Percentiles rank a stretch among this genome's conserved stretches.
Conservation (phyloP, 1,139 yeast species). For the Kazachstania sp. region DNA sequence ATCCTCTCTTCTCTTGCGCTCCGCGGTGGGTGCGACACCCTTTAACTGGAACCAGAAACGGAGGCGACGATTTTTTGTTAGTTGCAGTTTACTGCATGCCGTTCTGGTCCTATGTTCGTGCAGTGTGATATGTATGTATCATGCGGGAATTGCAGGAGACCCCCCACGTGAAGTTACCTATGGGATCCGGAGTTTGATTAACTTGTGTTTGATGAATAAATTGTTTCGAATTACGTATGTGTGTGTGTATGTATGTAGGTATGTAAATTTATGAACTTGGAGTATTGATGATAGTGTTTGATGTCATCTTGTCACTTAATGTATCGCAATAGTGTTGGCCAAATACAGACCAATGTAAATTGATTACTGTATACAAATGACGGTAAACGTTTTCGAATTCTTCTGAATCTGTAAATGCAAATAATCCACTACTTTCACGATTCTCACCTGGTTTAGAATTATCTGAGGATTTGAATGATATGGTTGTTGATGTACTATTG, state of each 20-base stretch:
- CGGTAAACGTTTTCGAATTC: constrained; percentile 30
- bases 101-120: not conserved
- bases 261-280: not conserved
- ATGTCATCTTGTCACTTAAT: constrained; percentile 20
- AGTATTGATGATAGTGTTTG: too few species aligned
- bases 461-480: constrained; percentile 4
- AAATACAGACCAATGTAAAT: constrained; percentile 32
- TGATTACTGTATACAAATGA: constrained; percentile 29
- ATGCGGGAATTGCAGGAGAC: not conserved
- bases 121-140: not conserved
- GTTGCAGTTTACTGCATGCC: too few species aligned
- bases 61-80: too few species aligned
- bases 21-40: too few species aligned
- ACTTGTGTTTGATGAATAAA: too few species aligned
- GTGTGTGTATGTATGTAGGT: not conserved
- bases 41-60: too few species aligned
- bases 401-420: constrained; percentile 25
- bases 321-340: constrained; percentile 28
- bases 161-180: not conserved
- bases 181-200: too few species aligned
- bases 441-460: constrained; percentile 2
- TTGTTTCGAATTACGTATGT: not conserved
- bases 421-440: constrained; percentile 6
- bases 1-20: too few species aligned
- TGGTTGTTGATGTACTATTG: not conserved